Conservation (phyloP, 2,329 filamentous ascomycete genomes). For the Aspergillus sp. region DNA sequence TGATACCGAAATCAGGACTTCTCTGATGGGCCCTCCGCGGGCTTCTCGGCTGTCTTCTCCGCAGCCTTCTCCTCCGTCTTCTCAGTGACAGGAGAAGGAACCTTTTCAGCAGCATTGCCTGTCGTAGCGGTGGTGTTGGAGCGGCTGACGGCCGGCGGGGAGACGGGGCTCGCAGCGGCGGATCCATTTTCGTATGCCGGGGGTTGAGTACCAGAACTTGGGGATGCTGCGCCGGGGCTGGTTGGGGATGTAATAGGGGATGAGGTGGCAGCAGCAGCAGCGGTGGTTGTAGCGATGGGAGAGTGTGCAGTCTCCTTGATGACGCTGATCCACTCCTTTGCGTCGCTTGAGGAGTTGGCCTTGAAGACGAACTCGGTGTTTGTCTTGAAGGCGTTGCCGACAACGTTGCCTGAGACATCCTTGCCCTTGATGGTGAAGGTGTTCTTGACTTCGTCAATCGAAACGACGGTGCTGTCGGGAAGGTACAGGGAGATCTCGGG, state of each 20-base stretch:
- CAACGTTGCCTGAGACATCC: slow-evolving; percentile 73
- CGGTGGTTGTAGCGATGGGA: slow-evolving; percentile 13
- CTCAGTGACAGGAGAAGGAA: slow-evolving; percentile 6
- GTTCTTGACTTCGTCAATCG: slow-evolving; percentile 76
- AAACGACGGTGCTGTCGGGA: slow-evolving; percentile 80
- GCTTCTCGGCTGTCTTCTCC: not conserved
- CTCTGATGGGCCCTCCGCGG: not conserved
- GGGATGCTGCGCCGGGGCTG: slow-evolving; percentile 8
- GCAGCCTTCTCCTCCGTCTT: not conserved
- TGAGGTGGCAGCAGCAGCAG: slow-evolving; percentile 13
- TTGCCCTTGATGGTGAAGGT: slow-evolving; percentile 95
- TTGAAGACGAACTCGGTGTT: slow-evolving; percentile 82
- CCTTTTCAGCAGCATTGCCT: slow-evolving; percentile 2
- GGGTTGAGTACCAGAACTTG: slow-evolving; percentile 14
- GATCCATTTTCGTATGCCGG: slow-evolving; percentile 29
- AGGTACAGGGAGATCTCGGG: slow-evolving; percentile 91
- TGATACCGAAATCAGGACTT: not conserved
- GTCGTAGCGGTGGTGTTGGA: slow-evolving; percentile 8
- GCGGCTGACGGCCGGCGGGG: slow-evolving; percentile 9
- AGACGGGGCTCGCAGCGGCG: slow-evolving; percentile 9
- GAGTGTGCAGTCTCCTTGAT: slow-evolving; percentile 49
- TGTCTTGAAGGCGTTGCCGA: slow-evolving; percentile 79
- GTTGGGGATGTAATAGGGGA: slow-evolving; percentile 9
- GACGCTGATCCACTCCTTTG: slow-evolving; percentile 79
- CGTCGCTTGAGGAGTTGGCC: slow-evolving; percentile 76